These are phyloP conservation scores for Lomentospora prolificans DNA, from an alignment of 2,329 filamentous ascomycete genomes.

Conservation along the genomic window DNA sequence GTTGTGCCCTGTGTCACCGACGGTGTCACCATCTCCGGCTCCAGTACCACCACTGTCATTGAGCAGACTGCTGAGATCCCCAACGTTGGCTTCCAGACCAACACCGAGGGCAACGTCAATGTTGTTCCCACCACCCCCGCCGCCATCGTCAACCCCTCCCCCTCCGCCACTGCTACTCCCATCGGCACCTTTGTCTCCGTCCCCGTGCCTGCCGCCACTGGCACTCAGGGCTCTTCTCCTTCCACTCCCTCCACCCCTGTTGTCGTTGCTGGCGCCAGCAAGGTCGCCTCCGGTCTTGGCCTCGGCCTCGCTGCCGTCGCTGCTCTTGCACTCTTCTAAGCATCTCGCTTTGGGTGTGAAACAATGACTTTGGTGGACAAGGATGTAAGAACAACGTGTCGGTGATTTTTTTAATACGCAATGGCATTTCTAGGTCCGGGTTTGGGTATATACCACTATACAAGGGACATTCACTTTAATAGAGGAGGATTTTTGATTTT, in stretches of 20 bases:
- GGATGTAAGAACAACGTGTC: neutral
- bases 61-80: conserved; percentile 43
- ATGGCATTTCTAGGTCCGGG: neutral
- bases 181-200: conserved; percentile 6
- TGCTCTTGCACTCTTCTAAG: conserved; percentile 1
- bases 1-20: conserved; percentile 40
- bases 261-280: neutral
- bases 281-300: conserved; percentile 5
- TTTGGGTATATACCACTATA: neutral
- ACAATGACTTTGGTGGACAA: too few species aligned
- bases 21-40: conserved; percentile 34
- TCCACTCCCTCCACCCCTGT: neutral
- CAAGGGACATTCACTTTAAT: too few species aligned
- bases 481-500: neutral
- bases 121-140: conserved; percentile 13
- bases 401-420: neutral
- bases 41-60: conserved; percentile 37
- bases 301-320: neutral
- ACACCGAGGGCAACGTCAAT: conserved; percentile 12
- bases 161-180: conserved; percentile 6
- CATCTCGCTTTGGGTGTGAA: neutral
- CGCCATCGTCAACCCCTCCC: conserved; percentile 5
- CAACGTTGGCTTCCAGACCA: conserved; percentile 38
- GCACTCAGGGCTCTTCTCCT: neutral
- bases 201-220: conserved; percentile 3